Conservation (phyloP, 192 early-diverging fungal species). For the Podila horticola region DNA sequence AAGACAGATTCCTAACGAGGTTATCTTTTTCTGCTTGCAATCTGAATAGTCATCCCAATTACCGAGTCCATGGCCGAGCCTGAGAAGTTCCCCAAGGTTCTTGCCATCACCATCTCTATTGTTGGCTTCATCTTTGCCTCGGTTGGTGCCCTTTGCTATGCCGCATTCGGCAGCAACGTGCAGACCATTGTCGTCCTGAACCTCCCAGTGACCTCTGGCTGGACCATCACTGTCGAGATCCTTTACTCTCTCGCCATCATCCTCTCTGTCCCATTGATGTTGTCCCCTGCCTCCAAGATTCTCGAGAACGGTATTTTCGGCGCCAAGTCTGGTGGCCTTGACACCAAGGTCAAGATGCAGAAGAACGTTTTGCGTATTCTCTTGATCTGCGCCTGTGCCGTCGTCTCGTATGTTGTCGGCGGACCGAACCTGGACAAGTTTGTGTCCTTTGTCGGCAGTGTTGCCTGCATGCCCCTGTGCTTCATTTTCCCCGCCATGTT, state of each 20-base stretch:
- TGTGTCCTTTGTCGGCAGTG: constrained; percentile 85
- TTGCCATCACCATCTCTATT: constrained; percentile 72
- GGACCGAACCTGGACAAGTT: constrained; percentile 85
- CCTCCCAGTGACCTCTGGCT: constrained; percentile 69
- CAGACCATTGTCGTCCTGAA: constrained; percentile 88
- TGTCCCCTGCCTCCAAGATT: constrained; percentile 90
- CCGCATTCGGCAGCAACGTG: constrained; percentile 84
- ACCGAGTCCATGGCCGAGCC: constrained; percentile 86
- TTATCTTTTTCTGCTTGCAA: constrained; percentile 1
- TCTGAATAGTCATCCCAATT: constrained; percentile 70
- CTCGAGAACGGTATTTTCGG: constrained; percentile 77
- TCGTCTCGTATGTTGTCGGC: constrained; percentile 73
- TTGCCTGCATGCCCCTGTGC: constrained; percentile 75
- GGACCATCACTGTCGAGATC: constrained; percentile 75
- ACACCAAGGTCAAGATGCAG: constrained; percentile 74
- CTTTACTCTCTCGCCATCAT: constrained; percentile 90
- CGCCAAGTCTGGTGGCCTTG: constrained; percentile 72
- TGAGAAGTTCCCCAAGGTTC: constrained; percentile 78
- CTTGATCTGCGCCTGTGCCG: constrained; percentile 69
- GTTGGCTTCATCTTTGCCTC: constrained; percentile 76
- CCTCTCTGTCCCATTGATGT: constrained; percentile 84
- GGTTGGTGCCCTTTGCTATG: constrained; percentile 81
- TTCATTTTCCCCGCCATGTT: constrained; percentile 91
- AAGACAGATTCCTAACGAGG: too few relatives aligned
- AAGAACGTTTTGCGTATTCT: constrained; percentile 77